A percentile compares a stretch with the other conserved stretches of the same genome.
phyloP scores from a whole-genome alignment of 2,329 filamentous ascomycete species.

The Nakataea oryzae region DNA sequence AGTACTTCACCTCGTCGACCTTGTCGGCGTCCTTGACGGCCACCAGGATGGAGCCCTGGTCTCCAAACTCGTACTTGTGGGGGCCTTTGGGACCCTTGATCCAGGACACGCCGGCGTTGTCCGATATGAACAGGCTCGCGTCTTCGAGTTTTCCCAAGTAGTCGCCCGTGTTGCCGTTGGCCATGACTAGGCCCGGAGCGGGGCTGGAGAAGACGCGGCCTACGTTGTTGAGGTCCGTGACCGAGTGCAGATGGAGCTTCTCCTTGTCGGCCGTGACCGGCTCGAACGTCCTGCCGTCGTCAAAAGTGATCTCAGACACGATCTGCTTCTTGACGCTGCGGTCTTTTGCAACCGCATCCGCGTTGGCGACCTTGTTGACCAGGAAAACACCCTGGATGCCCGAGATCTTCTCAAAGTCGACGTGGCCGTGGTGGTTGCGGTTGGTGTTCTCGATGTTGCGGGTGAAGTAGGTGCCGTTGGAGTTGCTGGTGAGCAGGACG shows the following conservation, averaged over 20 bases:
- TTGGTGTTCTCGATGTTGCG: conserved; percentile 90
- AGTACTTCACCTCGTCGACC: conserved; percentile 56
- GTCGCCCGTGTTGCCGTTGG: conserved; percentile 79
- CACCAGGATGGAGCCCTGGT: conserved; percentile 80
- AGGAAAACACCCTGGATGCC: conserved; percentile 88
- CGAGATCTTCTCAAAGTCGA: conserved; percentile 92
- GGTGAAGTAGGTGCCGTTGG: conserved; percentile 92
- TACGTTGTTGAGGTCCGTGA: conserved; percentile 72
- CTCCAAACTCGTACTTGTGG: conserved; percentile 94
- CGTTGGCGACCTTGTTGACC: conserved; percentile 84
- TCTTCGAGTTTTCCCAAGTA: conserved; percentile 60
- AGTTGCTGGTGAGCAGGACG: conserved; percentile 88
- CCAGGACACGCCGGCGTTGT: conserved; percentile 86
- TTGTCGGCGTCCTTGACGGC: conserved; percentile 67
- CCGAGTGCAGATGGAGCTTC: conserved; percentile 78
- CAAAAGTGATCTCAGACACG: conserved; percentile 79
- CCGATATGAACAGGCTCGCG: conserved; percentile 76
- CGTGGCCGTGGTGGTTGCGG: conserved; percentile 60
- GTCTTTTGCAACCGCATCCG: conserved; percentile 56
- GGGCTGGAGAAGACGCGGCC: conserved; percentile 89
- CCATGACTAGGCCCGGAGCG: conserved; percentile 89
- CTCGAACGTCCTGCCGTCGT: conserved; percentile 84
- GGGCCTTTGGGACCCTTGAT: conserved; percentile 62
- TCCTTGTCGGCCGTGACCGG: conserved; percentile 52
- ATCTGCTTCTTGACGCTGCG: conserved; percentile 51